Conservation (phyloP, 768 basidiomycete species). For the Vararia minispora region DNA sequence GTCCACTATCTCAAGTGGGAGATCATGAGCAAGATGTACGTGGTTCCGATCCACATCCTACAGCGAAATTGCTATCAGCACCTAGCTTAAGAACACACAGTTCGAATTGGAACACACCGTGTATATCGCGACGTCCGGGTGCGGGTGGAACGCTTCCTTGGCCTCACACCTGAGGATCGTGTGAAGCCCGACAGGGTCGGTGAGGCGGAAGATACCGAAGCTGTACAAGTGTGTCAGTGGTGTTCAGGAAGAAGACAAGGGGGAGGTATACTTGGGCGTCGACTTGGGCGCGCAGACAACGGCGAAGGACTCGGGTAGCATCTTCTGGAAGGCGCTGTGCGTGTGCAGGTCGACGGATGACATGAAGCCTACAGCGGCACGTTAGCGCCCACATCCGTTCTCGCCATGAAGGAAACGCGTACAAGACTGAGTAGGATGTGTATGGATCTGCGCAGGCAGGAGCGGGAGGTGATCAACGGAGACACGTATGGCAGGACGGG, state of each 20-base stretch:
- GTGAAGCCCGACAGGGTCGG: slow-evolving; percentile 75
- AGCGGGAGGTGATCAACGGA: not conserved
- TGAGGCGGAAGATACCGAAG: slow-evolving; percentile 84
- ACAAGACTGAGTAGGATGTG: slow-evolving; percentile 86
- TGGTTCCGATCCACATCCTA: slow-evolving; percentile 83
- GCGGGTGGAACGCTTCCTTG: slow-evolving; percentile 79
- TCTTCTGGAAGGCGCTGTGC: slow-evolving; percentile 79
- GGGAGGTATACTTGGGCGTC: slow-evolving; percentile 49
- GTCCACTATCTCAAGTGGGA: slow-evolving; percentile 76
- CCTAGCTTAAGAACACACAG: not conserved
- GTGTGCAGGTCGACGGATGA: slow-evolving; percentile 91
- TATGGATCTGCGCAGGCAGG: slow-evolving; percentile 60
- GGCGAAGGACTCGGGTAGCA: slow-evolving; percentile 87
- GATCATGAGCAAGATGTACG: slow-evolving; percentile 66
- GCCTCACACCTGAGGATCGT: slow-evolving; percentile 56
- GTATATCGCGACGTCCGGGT: slow-evolving; percentile 75
- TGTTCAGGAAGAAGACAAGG: not conserved
- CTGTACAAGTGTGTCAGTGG: slow-evolving; percentile 22
- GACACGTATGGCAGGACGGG: not conserved
- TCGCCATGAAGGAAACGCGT: slow-evolving; percentile 17
- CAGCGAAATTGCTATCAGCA: not conserved
- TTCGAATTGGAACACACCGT: slow-evolving; percentile 45
- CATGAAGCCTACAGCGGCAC: slow-evolving; percentile 58
- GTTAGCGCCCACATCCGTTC: too few species aligned
- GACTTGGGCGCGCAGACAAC: slow-evolving; percentile 83